A percentile compares a stretch with the other conserved stretches of the same genome.
Evolutionary conservation across 345 rosid species (phyloP).

Genomic region (Populus simonii): DNA sequence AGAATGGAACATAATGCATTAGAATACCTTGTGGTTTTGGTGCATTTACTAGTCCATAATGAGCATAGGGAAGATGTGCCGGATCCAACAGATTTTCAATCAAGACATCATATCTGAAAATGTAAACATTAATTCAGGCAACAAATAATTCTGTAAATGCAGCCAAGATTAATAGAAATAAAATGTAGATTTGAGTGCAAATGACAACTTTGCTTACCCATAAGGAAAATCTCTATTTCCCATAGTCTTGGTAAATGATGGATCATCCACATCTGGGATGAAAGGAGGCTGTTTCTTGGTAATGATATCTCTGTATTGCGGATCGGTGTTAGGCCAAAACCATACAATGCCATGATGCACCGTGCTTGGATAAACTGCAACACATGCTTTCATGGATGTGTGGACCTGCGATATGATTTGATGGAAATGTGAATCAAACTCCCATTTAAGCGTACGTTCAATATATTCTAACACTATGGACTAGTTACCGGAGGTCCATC

Average conservation of each 20-base stretch:
- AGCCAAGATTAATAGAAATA: too few relatives aligned
- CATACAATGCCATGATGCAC: conserved; percentile 79
- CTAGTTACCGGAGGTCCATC: conserved; percentile 48
- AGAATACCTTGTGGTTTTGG: conserved; percentile 32
- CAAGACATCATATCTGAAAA: conserved; percentile 73
- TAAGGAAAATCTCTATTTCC: conserved; percentile 78
- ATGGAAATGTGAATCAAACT: too few relatives aligned
- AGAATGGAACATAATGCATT: neutral
- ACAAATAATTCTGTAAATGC: too few relatives aligned
- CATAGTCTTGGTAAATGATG: conserved; percentile 55
- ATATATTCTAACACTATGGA: neutral
- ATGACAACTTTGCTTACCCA: conserved; percentile 43
- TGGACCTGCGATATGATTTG: conserved; percentile 43
- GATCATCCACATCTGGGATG: conserved; percentile 74
- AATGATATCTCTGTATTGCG: conserved; percentile 60
- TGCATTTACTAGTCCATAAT: conserved; percentile 61
- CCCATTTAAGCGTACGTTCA: neutral
- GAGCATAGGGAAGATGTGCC: conserved; percentile 92
- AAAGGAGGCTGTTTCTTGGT: conserved; percentile 64
- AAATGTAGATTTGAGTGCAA: too few relatives aligned
- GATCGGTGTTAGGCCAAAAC: conserved; percentile 91
- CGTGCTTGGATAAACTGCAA: conserved; percentile 61
- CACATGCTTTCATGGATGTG: conserved; percentile 75
- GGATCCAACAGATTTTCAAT: conserved; percentile 92
- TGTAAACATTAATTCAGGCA: conserved; percentile 1